phyloP scores from a whole-genome alignment of 257 asterid genomes.

The Asclepias syriaca region DNA sequence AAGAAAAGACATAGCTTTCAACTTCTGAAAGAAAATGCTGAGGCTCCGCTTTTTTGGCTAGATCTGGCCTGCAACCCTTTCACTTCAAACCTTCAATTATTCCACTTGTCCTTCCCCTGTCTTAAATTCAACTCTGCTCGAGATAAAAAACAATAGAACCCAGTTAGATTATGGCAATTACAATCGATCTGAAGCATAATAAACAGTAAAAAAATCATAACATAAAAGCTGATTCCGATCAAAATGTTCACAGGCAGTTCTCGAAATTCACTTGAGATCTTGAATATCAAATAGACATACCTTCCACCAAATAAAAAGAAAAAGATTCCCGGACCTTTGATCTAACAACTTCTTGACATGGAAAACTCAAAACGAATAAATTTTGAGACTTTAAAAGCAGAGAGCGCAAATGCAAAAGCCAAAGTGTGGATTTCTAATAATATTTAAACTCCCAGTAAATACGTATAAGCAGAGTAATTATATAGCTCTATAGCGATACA shows the following conservation, averaged over 20 bases:
- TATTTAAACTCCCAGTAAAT: constrained; percentile 1
- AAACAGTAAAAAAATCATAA: not conserved
- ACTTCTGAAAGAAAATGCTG: constrained; percentile 3
- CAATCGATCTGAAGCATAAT: constrained; percentile 6
- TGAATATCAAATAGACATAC: constrained; percentile 5
- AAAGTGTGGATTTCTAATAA: not conserved
- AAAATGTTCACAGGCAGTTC: not conserved
- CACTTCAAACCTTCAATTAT: constrained; percentile 3
- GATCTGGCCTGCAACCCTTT: constrained; percentile 25
- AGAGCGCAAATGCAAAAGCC: not conserved
- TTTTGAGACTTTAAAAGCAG: not conserved
- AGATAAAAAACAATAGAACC: not conserved
- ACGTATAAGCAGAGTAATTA: not conserved
- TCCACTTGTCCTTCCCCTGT: not conserved
- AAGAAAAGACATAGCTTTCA: constrained; percentile 57
- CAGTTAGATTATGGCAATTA: not conserved
- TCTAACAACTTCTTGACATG: constrained; percentile 1
- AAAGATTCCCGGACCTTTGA: constrained; percentile 6
- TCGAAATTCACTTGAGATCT: not conserved
- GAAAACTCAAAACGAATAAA: not conserved
- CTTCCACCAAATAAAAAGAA: not conserved
- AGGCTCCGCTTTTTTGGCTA: not conserved
- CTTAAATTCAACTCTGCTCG: constrained; percentile 7
- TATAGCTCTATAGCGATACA: not conserved
- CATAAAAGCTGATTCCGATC: not conserved